Percentiles rank a stretch among this genome's conserved stretches.
These are phyloP conservation scores for Nymphaea colorata DNA, from an alignment of 164 flowering plant genomes.

Conservation along the genomic window DNA sequence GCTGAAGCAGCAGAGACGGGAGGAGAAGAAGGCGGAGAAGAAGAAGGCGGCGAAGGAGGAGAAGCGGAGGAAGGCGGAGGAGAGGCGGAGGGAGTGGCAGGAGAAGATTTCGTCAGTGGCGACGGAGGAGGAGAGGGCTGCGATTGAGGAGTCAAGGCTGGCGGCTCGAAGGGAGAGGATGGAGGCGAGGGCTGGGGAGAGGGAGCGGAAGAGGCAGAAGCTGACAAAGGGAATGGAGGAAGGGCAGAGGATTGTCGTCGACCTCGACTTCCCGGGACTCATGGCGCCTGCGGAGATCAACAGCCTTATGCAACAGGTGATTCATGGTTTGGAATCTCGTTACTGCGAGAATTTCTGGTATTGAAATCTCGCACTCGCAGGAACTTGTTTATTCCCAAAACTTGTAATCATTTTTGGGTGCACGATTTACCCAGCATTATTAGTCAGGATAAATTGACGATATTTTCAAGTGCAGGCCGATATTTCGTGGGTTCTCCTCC, in stretches of 20 bases:
- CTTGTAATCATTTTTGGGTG: no score
- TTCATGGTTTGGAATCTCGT: no score
- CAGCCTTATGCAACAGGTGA: slow-evolving; percentile 88
- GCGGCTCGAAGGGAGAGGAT: slow-evolving; percentile 62
- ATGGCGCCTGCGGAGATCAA: slow-evolving; percentile 55
- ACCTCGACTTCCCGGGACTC: slow-evolving; percentile 73
- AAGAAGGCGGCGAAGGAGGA: slow-evolving; percentile 63
- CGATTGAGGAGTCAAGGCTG: slow-evolving; percentile 48
- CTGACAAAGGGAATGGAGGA: slow-evolving; percentile 34
- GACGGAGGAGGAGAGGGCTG: slow-evolving; percentile 56
- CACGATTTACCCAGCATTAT: no score
- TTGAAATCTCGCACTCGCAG: no score
- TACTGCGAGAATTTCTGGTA: no score
- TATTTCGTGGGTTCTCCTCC: no score
- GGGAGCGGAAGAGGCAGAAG: slow-evolving; percentile 38
- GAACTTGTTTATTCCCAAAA: no score
- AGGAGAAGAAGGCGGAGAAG: slow-evolving; percentile 72
- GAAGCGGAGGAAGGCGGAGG: slow-evolving; percentile 47
- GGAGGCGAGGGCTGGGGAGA: slow-evolving; percentile 62
- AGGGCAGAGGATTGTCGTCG: slow-evolving; percentile 80
- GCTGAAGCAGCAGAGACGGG: slow-evolving; percentile 56
- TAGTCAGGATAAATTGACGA: no score
- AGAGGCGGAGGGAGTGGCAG: slow-evolving; percentile 74
- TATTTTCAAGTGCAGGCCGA: no score
- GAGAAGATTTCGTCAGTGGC: slow-evolving; percentile 37